Evolutionary conservation across 768 basidiomycete genomes (phyloP).

Genomic region (Lactifluus hygrophoroides): DNA sequence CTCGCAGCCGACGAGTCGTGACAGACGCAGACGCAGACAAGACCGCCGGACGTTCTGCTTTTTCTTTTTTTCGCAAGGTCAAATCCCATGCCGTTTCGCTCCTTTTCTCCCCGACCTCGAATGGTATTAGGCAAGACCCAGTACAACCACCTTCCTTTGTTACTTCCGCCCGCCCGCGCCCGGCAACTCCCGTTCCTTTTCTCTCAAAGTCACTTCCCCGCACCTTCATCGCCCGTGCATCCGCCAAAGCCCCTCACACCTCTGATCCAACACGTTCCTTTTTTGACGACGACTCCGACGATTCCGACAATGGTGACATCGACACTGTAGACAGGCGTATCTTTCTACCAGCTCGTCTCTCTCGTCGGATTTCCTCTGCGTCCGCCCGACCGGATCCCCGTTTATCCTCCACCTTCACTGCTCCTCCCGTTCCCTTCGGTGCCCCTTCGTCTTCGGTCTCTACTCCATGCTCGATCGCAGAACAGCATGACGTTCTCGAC

Average conservation of each 20-base stretch:
- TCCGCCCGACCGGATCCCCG: not conserved
- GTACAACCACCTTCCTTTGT: not conserved
- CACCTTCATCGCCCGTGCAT: not conserved
- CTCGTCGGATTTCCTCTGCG: not conserved
- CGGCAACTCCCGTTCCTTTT: not conserved
- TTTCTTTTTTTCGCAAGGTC: constrained; percentile 11
- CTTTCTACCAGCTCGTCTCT: not conserved
- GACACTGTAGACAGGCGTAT: not conserved
- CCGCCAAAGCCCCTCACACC: not conserved
- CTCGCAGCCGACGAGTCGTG: not conserved
- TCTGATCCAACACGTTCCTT: not conserved
- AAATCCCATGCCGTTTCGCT: constrained; percentile 6
- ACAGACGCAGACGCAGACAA: not conserved
- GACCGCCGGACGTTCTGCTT: not conserved
- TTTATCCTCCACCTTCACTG: constrained; percentile 5
- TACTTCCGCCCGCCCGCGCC: not conserved
- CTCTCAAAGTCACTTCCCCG: not conserved
- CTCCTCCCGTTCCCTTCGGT: not conserved
- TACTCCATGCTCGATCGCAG: not conserved
- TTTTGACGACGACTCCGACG: constrained; percentile 9
- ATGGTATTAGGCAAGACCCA: not conserved
- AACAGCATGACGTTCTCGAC: not conserved
- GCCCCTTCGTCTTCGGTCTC: not conserved
- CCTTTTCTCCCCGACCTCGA: not conserved
- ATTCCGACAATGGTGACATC: not conserved